These are phyloP conservation scores for Infundibulicybe gibba DNA, from an alignment of 768 basidiomycete genomes.

Conservation along the genomic window DNA sequence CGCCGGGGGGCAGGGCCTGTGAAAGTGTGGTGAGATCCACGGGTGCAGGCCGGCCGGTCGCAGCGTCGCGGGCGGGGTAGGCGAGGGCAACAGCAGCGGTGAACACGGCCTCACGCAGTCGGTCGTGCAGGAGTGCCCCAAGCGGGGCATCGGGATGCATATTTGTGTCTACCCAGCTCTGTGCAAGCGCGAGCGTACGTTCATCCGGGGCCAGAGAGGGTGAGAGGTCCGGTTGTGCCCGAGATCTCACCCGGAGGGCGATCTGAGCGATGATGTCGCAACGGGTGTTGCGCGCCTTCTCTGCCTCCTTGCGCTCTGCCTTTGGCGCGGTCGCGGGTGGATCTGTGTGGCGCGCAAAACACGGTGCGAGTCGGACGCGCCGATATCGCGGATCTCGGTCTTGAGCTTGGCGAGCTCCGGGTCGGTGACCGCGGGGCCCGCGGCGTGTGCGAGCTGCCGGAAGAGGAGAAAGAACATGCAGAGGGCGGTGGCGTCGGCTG, in stretches of 20 bases:
- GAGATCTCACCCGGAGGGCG: constrained; percentile 47
- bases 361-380: constrained; percentile 59
- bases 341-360: too few relatives aligned
- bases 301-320: constrained; percentile 32
- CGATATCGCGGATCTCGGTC: constrained; percentile 73
- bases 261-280: constrained; percentile 74
- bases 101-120: constrained; percentile 65
- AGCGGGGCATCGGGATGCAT: constrained; percentile 60
- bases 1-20: too few relatives aligned
- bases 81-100: constrained; percentile 50
- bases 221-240: constrained; percentile 8
- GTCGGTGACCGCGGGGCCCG: constrained; percentile 40
- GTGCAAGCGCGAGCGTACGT: constrained; percentile 53
- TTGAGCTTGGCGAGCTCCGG: constrained; percentile 59
- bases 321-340: constrained; percentile 11
- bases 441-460: constrained; percentile 52
- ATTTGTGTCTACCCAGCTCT: constrained; percentile 70
- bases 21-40: constrained; percentile 18
- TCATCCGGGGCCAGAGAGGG: constrained; percentile 48
- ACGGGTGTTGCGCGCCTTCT: constrained; percentile 52
- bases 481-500: constrained; percentile 67
- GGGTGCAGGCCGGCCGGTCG: constrained; percentile 21
- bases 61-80: constrained; percentile 42
- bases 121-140: constrained; percentile 54
- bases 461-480: constrained; percentile 83